Base-by-base conservation (phyloP, 768 basidiomycete genomes). In the Boletus pseudopeckii region DNA sequence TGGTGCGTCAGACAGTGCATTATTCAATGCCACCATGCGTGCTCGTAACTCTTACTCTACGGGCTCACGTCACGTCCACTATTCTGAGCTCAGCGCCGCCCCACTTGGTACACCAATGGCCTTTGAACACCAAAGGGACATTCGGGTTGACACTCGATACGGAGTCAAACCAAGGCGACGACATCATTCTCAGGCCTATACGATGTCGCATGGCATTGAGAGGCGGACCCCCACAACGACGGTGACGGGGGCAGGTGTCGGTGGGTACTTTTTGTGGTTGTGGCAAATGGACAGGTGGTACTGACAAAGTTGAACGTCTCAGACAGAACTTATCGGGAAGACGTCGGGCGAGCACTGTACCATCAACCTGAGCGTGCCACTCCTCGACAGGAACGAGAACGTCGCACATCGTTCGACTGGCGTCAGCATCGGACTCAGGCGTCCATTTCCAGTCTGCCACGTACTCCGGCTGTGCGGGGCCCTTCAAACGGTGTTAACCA, bases 261-360 rank as follows among this genome's bases (percentile, higher is more conserved):
- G 67, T 68, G 28, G 13, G 48, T 20, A 26, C 32, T 41, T 40
- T 37, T 26, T 32, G n/a, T 34, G 37, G 41, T 5, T 45, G 28
- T 49, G 33, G 49, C 7, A 24, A 22, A 30, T 44, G 2, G 14
- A n/a, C 44, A 14, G 10, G 32, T 47, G 22, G 17, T 18, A 26
- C 13, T 53, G 43, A 60, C 48, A 43, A 32, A 11, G 30, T 22
- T 14, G 34, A 20, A 38, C 4, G 10, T 38, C 41, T 10, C 48
- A 63, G 66, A 55, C 36, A 26, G 17, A 17, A 22, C 15, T 7
- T 36, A 36, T 37, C 22, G 13, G 39, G 33, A 46, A 43, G 48
- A 49, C 18, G 39, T 46, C 5, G 49, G 48, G 11, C 24, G 7
- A 28, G 17, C 17, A 28, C 40, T 43, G 24, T 28, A 51, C 42